Evolutionary conservation across 352 stramenopile species (phyloP), one percentile per base, ranked within the genome.

Genomic region (Bremia lactucae): DNA sequence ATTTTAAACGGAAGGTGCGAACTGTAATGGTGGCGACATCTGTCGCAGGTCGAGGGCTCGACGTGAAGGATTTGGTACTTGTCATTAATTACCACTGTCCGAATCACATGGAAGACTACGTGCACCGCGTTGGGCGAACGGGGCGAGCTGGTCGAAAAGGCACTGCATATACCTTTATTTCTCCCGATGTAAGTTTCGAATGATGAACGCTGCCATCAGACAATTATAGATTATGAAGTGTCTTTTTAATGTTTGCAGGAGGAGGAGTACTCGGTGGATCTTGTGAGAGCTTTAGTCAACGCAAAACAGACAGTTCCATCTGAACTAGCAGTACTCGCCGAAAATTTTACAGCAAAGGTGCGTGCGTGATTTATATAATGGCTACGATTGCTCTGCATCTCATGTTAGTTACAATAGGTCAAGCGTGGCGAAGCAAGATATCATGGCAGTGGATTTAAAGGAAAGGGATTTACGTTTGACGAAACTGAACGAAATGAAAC

Each of bases 61-160:
- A 99, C 57, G 96, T 99, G 23, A 96, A 97, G 34, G 92, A 97
- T 39, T 84, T 98, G 41, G 73, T 94, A 25, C 95, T 97, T 52
- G 97, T 99, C 22, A 96, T 99, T 55, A 99, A 99, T 72, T 99
- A 98, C 58, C 95, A 97, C 37, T 97, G 89, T 37, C 97, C 97
- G 0, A 99, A 99, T 60, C 96, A 99, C 61, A 69, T 99, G 33
- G 97, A 99, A 77, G 96, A 98, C 52, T 99, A 99, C 51, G 95
- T 99, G 2, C 97, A 99, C 72, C 88, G 96, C 22, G 94, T 99
- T 3, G 96, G 96, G 5, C 65, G 96, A 40, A 99, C 96, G 15
- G 96, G 95, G 10, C 72, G 96, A 40, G 96, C 95, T 39, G 90
- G 89, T 5, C 77, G 94, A 8, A 97, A 96, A 52, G 96, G 96